Percentiles rank a stretch among this genome's conserved stretches.
Evolutionary conservation across 176 grass and related monocot species (phyloP).

Genomic region (Neostapfia colusana): DNA sequence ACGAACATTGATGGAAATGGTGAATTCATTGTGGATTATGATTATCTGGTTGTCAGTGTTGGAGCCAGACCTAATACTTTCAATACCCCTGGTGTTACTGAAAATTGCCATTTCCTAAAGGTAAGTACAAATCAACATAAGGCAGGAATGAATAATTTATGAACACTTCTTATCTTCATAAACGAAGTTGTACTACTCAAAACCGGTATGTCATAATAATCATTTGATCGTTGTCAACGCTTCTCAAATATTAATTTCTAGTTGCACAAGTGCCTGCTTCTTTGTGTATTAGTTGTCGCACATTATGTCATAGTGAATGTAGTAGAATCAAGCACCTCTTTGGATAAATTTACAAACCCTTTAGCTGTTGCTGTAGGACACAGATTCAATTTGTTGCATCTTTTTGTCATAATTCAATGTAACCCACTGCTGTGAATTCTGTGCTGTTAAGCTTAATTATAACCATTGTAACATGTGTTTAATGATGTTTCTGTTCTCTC

Average conservation of each 20-base stretch:
- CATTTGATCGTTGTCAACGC: not conserved
- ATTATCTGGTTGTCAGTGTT: conserved; percentile 79
- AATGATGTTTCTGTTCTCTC: not conserved
- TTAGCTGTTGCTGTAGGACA: not conserved
- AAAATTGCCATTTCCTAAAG: conserved; percentile 97
- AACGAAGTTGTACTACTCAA: not conserved
- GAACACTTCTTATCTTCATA: not conserved
- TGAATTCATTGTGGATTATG: conserved; percentile 86
- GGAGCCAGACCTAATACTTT: conserved; percentile 90
- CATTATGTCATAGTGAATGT: not conserved
- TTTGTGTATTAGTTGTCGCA: not conserved
- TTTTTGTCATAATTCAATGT: not conserved
- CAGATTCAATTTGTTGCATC: not conserved
- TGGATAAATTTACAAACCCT: not conserved
- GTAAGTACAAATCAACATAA: conserved; percentile 35
- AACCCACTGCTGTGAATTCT: not conserved
- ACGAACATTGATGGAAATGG: conserved; percentile 70
- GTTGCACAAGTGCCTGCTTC: not conserved
- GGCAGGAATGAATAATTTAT: not conserved
- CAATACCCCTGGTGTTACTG: conserved; percentile 83
- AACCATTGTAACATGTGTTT: not conserved
- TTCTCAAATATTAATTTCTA: not conserved
- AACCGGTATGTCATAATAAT: not conserved
- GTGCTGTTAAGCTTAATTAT: not conserved
- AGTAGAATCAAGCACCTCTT: not conserved